A percentile compares a stretch with the other conserved stretches of the same genome.
phyloP scores from a whole-genome alignment of 1,284 basidiomycete species.

The Ganoderma boninense region DNA sequence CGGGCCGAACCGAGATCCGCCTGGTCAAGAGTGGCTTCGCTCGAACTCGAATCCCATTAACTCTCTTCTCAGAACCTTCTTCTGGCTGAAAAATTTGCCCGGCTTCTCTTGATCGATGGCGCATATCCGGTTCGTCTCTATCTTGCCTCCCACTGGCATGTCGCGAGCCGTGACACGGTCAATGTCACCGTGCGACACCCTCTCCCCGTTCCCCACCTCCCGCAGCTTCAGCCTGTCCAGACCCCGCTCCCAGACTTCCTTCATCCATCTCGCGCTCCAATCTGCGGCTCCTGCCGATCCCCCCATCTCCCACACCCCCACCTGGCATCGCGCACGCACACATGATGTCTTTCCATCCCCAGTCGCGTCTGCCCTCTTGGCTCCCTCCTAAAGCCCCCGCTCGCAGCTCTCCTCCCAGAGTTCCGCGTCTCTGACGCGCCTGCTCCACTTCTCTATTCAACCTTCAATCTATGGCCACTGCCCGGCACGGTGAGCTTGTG shows the following conservation, averaged over 20 bases:
- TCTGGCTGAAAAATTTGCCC: slow-evolving; percentile 22
- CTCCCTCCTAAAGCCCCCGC: slow-evolving; percentile 24
- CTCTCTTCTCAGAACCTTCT: slow-evolving; percentile 20
- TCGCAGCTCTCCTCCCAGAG: background rate
- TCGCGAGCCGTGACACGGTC: background rate
- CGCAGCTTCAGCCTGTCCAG: slow-evolving; percentile 13
- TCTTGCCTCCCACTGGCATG: slow-evolving; percentile 1
- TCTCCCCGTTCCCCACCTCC: slow-evolving; percentile 10
- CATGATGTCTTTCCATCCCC: slow-evolving; percentile 22
- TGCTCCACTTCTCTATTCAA: slow-evolving; percentile 4
- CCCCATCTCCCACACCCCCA: slow-evolving; percentile 23
- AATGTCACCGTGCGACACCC: slow-evolving; percentile 7
- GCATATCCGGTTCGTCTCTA: slow-evolving; percentile 16
- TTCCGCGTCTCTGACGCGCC: slow-evolving; percentile 3
- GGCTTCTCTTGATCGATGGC: slow-evolving; percentile 15
- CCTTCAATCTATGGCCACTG: background rate
- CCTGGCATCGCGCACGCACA: slow-evolving; percentile 12
- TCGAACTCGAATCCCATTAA: slow-evolving; percentile 17
- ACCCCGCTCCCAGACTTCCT: slow-evolving; percentile 19
- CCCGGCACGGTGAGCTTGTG: slow-evolving; percentile 8
- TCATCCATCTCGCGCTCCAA: slow-evolving; percentile 21
- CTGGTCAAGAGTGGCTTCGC: slow-evolving; percentile 20
- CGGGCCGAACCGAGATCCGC: slow-evolving; percentile 33
- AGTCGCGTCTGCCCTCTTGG: slow-evolving; percentile 10
- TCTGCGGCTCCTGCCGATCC: slow-evolving; percentile 21